Percentiles rank a stretch among this genome's conserved stretches.
Conservation (phyloP, 2,329 filamentous ascomycete species). For the Penicillium decumbens region DNA sequence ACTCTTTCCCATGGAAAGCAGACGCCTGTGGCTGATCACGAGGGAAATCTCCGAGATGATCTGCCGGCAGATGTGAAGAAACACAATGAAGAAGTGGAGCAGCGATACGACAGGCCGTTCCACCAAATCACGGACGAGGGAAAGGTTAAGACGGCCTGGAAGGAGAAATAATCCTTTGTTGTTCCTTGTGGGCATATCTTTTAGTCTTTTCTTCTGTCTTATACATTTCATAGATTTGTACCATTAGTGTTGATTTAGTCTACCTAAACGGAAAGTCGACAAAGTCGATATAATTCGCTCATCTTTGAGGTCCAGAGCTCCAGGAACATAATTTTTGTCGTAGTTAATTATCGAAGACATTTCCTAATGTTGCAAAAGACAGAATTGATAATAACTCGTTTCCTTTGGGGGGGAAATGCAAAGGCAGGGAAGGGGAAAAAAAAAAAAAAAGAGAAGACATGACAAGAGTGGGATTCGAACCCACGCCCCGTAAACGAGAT, state of each 20-base stretch:
- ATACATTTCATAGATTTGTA: background rate
- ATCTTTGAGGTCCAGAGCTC: too few relatives aligned
- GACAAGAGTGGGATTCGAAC: conserved; percentile 25
- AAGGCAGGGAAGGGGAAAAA: background rate
- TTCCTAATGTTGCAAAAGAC: too few relatives aligned
- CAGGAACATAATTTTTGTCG: too few relatives aligned
- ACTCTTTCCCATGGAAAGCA: conserved; percentile 30
- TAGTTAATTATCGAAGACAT: too few relatives aligned
- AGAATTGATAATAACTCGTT: too few relatives aligned
- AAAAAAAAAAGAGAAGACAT: conserved; percentile 3
- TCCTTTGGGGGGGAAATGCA: too few relatives aligned
- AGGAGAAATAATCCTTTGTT: background rate
- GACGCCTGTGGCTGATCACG: conserved; percentile 28
- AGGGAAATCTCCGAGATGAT: conserved; percentile 25
- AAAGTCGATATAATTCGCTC: background rate
- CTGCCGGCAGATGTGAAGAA: conserved; percentile 33
- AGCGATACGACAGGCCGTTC: conserved; percentile 32
- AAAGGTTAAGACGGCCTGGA: conserved; percentile 9
- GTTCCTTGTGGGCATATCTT: background rate
- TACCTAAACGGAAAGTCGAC: background rate
- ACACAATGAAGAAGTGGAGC: conserved; percentile 34
- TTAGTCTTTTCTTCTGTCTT: background rate
- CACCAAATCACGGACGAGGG: conserved; percentile 29
- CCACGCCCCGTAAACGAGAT: conserved; percentile 22
- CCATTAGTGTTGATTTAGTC: background rate